Evolutionary conservation across 768 basidiomycete species (phyloP), one percentile per base, ranked within the genome.

Genomic region (Collybiopsis luxurians): DNA sequence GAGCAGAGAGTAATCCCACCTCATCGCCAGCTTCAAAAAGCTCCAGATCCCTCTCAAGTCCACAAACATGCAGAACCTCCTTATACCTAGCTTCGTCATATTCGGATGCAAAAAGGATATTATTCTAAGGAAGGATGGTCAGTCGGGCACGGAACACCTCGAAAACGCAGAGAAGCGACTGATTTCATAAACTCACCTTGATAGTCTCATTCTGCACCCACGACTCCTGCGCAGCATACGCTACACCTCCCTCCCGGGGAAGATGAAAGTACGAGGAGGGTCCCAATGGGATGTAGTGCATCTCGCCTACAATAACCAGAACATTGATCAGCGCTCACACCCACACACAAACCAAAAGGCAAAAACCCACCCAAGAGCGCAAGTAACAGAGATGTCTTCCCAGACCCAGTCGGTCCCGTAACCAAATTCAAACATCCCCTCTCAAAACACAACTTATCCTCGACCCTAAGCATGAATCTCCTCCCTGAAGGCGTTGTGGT

Each of bases 201-300:
- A 91, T 89, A 0, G 88, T 90, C 57, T 87, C 87, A 61, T 90
- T 92, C 67, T 86, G 82, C 2, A 92, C 85, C 90, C 90, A 95
- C 4, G 87, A 84, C 65, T 92, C 90, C 67, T 95, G 92, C 3
- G 87, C 86, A 9, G 87, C 87, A 67, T 90, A 92, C 2, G 90
- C 85, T 39, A 95, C 79, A 5, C 91, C 90, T 1, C 78, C 77
- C 4, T 73, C 72, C 2, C 90, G 75, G 13, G 91, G 90, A 4
- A 92, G 79, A 59, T 81, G 82, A 68, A 79, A 89, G 78, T 80
- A 87, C 0, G 88, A 83, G 36, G 80, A 77, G 0, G 79, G 73
- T 4, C 71, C 66, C 4, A 72, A 71, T 1, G 78, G 80, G 7
- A 78, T 68, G 63, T 83, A 85, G 64, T 87, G 84, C 83, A 90